Conservation (phyloP, 2,329 filamentous ascomycete genomes). For the Samsoniella hepiali region DNA sequence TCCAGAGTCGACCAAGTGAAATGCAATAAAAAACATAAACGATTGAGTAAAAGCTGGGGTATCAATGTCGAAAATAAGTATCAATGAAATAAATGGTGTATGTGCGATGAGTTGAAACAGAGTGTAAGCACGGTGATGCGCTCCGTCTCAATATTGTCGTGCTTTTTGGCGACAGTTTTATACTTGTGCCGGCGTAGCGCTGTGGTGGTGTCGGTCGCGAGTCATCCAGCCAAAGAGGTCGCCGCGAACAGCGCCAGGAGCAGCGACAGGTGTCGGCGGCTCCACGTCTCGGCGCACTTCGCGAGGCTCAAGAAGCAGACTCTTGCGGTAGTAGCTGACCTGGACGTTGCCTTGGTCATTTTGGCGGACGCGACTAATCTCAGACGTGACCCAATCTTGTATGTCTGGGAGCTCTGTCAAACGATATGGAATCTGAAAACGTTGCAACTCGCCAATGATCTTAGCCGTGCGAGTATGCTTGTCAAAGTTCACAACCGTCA, state of each 20-base stretch:
- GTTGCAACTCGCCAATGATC: slow-evolving; percentile 92
- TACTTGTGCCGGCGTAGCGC: slow-evolving; percentile 25
- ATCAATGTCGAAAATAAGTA: slow-evolving; percentile 23
- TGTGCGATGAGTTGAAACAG: slow-evolving; percentile 9
- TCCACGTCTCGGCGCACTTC: slow-evolving; percentile 43
- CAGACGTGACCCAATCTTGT: slow-evolving; percentile 86
- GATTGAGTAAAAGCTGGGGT: slow-evolving; percentile 18
- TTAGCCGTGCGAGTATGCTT: slow-evolving; percentile 93
- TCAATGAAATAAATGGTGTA: slow-evolving; percentile 25
- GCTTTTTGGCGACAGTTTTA: slow-evolving; percentile 7
- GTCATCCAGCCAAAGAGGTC: slow-evolving; percentile 53
- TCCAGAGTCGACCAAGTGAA: slow-evolving; percentile 17
- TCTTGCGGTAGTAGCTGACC: slow-evolving; percentile 72
- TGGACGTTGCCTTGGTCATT: slow-evolving; percentile 54
- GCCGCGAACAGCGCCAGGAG: slow-evolving; percentile 31
- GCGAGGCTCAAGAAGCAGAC: slow-evolving; percentile 76
- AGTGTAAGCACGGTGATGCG: slow-evolving; percentile 1
- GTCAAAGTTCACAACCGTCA: slow-evolving; percentile 93
- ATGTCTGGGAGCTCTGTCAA: slow-evolving; percentile 80
- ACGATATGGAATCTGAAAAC: slow-evolving; percentile 91
- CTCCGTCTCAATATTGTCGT: background rate
- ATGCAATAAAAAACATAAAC: slow-evolving; percentile 16
- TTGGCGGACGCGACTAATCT: slow-evolving; percentile 73
- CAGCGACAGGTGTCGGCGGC: slow-evolving; percentile 31
- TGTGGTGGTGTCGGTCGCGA: slow-evolving; percentile 40